Evolutionary conservation across 1,284 basidiomycete species (phyloP).

Genomic region (Puccinia sorghi): DNA sequence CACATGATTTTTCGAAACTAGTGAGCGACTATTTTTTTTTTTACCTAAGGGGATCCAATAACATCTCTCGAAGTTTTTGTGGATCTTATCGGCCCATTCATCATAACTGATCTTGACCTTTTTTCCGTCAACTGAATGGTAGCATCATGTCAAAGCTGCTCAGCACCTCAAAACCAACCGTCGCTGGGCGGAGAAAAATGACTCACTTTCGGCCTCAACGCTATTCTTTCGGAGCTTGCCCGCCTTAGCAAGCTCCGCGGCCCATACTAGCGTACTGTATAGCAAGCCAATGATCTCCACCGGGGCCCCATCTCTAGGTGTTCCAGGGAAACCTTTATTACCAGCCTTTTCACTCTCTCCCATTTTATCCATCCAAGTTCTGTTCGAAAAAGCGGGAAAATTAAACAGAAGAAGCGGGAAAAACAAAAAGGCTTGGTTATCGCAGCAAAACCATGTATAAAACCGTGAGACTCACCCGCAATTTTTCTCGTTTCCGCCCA

Average conservation of each 20-base stretch:
- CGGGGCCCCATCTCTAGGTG: slow-evolving; percentile 91
- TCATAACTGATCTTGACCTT: slow-evolving; percentile 77
- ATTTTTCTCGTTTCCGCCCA: slow-evolving; percentile 75
- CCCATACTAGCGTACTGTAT: slow-evolving; percentile 89
- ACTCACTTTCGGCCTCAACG: slow-evolving; percentile 74
- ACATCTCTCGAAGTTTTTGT: slow-evolving; percentile 80
- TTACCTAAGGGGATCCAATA: slow-evolving; percentile 84
- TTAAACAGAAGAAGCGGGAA: not conserved
- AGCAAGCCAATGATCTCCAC: slow-evolving; percentile 91
- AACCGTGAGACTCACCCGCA: slow-evolving; percentile 52
- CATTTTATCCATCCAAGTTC: slow-evolving; percentile 98
- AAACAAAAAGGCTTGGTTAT: not conserved
- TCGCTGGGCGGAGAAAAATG: not conserved
- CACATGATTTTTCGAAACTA: slow-evolving; percentile 12
- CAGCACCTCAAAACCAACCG: no score
- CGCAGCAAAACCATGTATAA: not conserved
- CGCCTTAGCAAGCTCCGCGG: slow-evolving; percentile 68
- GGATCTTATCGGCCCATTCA: slow-evolving; percentile 84
- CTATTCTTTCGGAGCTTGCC: slow-evolving; percentile 87
- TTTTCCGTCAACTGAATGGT: slow-evolving; percentile 68
- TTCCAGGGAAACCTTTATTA: slow-evolving; percentile 90
- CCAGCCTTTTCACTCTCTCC: slow-evolving; percentile 86
- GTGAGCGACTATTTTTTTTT: slow-evolving; percentile 52
- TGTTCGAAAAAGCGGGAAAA: slow-evolving; percentile 62
- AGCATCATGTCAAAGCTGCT: slow-evolving; percentile 25